Base-by-base conservation (phyloP, 257 asterid species). In the Nyctanthes arbortristis region DNA sequence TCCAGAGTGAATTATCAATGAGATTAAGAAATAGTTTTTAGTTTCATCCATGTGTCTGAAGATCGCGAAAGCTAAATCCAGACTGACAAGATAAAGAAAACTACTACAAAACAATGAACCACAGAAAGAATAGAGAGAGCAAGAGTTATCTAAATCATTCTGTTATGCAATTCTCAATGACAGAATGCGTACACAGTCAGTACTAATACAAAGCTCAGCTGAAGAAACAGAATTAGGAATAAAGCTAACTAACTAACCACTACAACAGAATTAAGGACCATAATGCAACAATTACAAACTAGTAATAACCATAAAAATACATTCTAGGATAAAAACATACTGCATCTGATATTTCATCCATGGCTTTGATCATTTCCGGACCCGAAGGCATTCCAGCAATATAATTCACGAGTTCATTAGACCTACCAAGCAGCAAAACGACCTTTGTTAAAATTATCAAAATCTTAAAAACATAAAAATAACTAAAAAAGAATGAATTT, bases 281-380 rank as follows among this genome's bases (percentile, higher is more conserved):
- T n/a, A n/a, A n/a, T n/a, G n/a, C n/a, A n/a, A n/a, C n/a, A n/a
- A n/a, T n/a, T n/a, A n/a, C n/a, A n/a, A n/a, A n/a, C n/a, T n/a
- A n/a, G n/a, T n/a, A n/a, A n/a, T n/a, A n/a, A n/a, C n/a, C n/a
- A n/a, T n/a, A n/a, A n/a, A n/a, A n/a, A n/a, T n/a, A n/a, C n/a
- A n/a, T n/a, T n/a, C n/a, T n/a, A n/a, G n/a, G n/a, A n/a, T n/a
- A 1, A 55, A 28, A 49, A 74, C 87, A 68, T 62, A 93, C 99
- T 29, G 96, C 78, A 73, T 93, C 96, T 1, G 97, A 91, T 72
- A 93, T 81, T 75, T 91, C 97, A 82, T 93, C 99, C 97, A 93
- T 87, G 1, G 96, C 83, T 52, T 79, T 81, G 63, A 93, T 74
- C 66, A 93, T 89, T 66, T 91, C 86, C 1, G 90, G 85, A 73